Evolutionary conservation across 129 eudicot genomes (phyloP).

Genomic region (Solidago caesia): DNA sequence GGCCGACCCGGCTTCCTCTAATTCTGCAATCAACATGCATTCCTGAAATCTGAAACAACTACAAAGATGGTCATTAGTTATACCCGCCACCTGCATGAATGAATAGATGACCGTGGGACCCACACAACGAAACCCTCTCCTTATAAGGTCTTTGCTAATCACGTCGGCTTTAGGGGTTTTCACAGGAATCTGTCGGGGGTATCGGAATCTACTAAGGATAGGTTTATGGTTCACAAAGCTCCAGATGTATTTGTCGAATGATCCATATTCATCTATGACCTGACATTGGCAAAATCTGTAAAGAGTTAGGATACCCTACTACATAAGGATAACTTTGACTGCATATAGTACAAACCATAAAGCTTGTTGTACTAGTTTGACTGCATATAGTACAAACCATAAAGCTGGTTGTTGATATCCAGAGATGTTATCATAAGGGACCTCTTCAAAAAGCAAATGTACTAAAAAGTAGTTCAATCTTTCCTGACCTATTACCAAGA

Average conservation of each 20-base stretch:
- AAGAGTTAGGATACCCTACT: slow-evolving; percentile 37
- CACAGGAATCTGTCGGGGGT: slow-evolving; percentile 62
- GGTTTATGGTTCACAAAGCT: slow-evolving; percentile 69
- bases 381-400: slow-evolving; percentile 15
- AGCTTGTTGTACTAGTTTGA: slow-evolving; percentile 24
- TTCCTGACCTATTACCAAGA: background rate
- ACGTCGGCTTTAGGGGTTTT: slow-evolving; percentile 64
- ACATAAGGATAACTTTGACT: slow-evolving; percentile 10
- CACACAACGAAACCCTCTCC: slow-evolving; percentile 73
- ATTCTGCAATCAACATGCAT: slow-evolving; percentile 36
- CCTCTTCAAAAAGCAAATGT: slow-evolving; percentile 7
- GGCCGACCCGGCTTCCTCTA: slow-evolving; percentile 18
- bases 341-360: slow-evolving; percentile 9
- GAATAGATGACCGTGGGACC: slow-evolving; percentile 70
- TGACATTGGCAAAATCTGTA: slow-evolving; percentile 47
- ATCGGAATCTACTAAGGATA: slow-evolving; percentile 52
- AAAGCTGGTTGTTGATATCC: slow-evolving; percentile 12
- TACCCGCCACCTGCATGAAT: slow-evolving; percentile 72
- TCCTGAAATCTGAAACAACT: slow-evolving; percentile 61
- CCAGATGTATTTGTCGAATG: slow-evolving; percentile 67
- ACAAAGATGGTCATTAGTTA: slow-evolving; percentile 62
- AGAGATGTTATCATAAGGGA: background rate
- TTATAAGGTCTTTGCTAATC: slow-evolving; percentile 61
- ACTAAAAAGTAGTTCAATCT: background rate
- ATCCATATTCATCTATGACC: slow-evolving; percentile 64